Conservation (phyloP, 1,139 yeast species). For the Barnettozyma hawaiiensis region DNA sequence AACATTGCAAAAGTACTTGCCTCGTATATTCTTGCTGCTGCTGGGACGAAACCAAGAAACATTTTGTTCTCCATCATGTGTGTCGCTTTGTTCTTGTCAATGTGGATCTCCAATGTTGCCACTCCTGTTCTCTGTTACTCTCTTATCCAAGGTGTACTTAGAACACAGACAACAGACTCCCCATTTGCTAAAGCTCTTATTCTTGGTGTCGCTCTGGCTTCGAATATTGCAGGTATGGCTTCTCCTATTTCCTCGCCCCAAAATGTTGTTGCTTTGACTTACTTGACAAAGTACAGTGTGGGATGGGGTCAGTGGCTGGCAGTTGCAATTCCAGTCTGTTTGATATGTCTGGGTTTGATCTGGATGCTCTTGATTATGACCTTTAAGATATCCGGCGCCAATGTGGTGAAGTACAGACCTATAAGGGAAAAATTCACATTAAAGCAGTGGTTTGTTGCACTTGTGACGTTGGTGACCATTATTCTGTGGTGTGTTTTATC, state of each 20-base stretch:
- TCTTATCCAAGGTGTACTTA: slow-evolving; percentile 55
- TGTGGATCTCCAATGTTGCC: slow-evolving; percentile 80
- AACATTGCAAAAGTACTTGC: slow-evolving; percentile 64
- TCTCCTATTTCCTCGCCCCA: slow-evolving; percentile 81
- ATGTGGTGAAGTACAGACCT: slow-evolving; percentile 45
- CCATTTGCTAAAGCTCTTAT: slow-evolving; percentile 60
- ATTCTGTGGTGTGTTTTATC: slow-evolving; percentile 68
- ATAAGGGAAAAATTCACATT: slow-evolving; percentile 54
- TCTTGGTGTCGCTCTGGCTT: slow-evolving; percentile 66
- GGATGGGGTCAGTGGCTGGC: slow-evolving; percentile 80
- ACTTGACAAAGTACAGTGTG: slow-evolving; percentile 55
- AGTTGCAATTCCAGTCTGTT: slow-evolving; percentile 59
- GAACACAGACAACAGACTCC: slow-evolving; percentile 57
- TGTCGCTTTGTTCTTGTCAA: slow-evolving; percentile 62
- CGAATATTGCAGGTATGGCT: slow-evolving; percentile 74
- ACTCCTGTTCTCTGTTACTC: slow-evolving; percentile 73
- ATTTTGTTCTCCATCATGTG: slow-evolving; percentile 61
- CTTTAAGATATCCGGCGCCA: slow-evolving; percentile 42
- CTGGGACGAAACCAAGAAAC: slow-evolving; percentile 62
- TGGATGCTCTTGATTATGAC: slow-evolving; percentile 57
- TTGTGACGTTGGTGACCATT: slow-evolving; percentile 50
- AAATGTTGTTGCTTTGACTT: slow-evolving; percentile 67
- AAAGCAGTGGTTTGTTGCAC: slow-evolving; percentile 58
- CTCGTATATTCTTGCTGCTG: slow-evolving; percentile 55
- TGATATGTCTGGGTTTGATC: slow-evolving; percentile 45